Base-by-base conservation (phyloP, 306 rosid genomes). In the Vachellia collinsii region DNA sequence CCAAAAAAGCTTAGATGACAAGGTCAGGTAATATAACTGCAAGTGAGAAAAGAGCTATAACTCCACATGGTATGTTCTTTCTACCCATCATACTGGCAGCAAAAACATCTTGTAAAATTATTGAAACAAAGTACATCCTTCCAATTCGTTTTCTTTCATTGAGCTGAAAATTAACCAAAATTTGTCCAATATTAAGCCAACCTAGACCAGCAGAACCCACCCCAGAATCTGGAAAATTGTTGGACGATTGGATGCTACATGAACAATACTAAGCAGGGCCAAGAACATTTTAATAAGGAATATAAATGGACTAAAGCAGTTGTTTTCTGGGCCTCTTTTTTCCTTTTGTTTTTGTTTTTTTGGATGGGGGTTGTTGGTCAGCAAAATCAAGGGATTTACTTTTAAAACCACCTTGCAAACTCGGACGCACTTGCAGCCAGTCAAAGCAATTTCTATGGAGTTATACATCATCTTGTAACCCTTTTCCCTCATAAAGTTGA, bases 71-170 rank as follows among this genome's bases (percentile, higher is more conserved):
- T n/a, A 76, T 61, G 25, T 48, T 29, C 54, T n/a, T 43, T 20
- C 25, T 53, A 11, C 47, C 56, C 71, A 84, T 39, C 64, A 46
- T 50, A 75, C 41, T 79, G n/a, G 46, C 61, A 69, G 59, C 67
- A 36, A 79, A 51, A 64, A 10, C 59, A 65, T 63, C 17, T 19
- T 38, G 53, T 51, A 61, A 62, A 72, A 34, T 39, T 68, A 17
- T 54, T 63, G 53, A 74, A 47, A 73, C 46, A 6, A 53, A 44
- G 4, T 54, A 11, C 58, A 25, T 56, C 73, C 50, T 56, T 58
- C 37, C 47, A 72, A 68, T 46, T 62, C 51, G 47, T 11, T 75
- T 74, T 62, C 74, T 19, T 66, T 38, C 42, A 22, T 48, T 29
- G 34, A 29, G 29, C 46, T 68, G 50, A 25, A 70, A 76, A 22